phyloP scores from a whole-genome alignment of 345 rosid genomes.

The Boechera retrofracta region DNA sequence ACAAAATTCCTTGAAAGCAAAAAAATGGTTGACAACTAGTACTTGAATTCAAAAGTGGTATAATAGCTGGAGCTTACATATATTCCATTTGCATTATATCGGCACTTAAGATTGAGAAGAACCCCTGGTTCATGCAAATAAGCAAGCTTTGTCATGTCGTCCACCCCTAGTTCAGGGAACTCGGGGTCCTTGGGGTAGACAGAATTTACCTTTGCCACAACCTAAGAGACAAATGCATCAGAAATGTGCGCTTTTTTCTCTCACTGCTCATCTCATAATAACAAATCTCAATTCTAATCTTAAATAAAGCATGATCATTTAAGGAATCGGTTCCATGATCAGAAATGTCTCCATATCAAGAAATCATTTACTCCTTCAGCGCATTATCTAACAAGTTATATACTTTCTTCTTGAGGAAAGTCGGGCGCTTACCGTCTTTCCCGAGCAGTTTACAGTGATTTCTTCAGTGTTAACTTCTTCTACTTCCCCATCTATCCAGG shows the following conservation, averaged over 20 bases:
- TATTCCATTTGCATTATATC: slow-evolving; percentile 84
- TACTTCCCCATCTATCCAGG: slow-evolving; percentile 95
- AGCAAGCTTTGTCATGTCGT: slow-evolving; percentile 97
- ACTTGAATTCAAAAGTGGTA: slow-evolving; percentile 5
- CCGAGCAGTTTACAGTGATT: slow-evolving; percentile 69
- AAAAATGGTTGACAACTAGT: slow-evolving; percentile 5
- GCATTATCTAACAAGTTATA: neutral
- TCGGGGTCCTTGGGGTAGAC: slow-evolving; percentile 83
- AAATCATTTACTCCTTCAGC: neutral
- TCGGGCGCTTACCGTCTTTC: slow-evolving; percentile 50
- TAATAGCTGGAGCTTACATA: slow-evolving; percentile 64
- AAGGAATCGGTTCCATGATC: neutral
- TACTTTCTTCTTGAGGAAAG: neutral
- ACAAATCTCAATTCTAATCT: slow-evolving; percentile 7
- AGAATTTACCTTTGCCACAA: slow-evolving; percentile 63
- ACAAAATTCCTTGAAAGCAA: neutral
- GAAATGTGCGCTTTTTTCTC: neutral
- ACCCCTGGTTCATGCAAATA: slow-evolving; percentile 99
- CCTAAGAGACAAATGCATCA: slow-evolving; percentile 51
- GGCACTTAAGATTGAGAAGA: slow-evolving; percentile 73
- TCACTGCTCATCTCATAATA: neutral
- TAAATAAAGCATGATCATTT: neutral
- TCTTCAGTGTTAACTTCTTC: slow-evolving; percentile 61
- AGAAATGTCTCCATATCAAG: slow-evolving; percentile 3
- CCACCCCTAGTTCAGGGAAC: slow-evolving; percentile 86